These are phyloP conservation scores for Microbotryum saponariae DNA, from an alignment of 1,284 basidiomycete genomes.

Conservation along the genomic window DNA sequence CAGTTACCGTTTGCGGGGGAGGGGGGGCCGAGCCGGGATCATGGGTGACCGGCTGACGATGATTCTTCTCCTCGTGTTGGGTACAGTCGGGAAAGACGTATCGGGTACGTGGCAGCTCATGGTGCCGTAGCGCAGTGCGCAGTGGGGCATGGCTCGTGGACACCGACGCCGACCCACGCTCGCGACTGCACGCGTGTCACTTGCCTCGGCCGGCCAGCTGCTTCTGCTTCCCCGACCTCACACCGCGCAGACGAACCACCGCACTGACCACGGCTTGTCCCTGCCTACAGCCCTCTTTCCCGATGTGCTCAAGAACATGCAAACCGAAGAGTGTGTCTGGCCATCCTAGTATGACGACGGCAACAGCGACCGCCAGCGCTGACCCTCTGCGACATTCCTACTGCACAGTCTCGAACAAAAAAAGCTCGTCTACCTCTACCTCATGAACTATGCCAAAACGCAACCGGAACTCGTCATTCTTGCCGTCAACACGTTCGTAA, in stretches of 20 bases:
- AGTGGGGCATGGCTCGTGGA: background rate
- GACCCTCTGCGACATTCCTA: background rate
- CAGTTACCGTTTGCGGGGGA: conserved; percentile 17
- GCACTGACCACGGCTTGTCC: too few species aligned
- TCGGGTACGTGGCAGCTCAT: conserved; percentile 14
- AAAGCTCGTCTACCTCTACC: conserved; percentile 94
- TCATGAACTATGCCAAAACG: conserved; percentile 98
- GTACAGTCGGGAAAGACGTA: conserved; percentile 64
- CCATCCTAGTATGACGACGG: background rate
- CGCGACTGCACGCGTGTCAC: too few species aligned
- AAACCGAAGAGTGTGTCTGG: conserved; percentile 21
- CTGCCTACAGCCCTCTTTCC: conserved; percentile 86
- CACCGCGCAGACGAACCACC: too few species aligned
- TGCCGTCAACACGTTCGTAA: conserved; percentile 96
- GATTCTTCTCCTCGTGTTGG: conserved; percentile 27
- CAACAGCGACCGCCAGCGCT: background rate
- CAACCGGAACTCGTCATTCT: conserved; percentile 96
- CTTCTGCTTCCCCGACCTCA: too few species aligned
- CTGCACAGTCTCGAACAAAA: conserved; percentile 78
- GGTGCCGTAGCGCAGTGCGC: too few species aligned
- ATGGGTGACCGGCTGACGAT: background rate
- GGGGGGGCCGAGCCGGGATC: background rate
- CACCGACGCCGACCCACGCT: too few species aligned
- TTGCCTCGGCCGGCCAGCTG: too few species aligned
- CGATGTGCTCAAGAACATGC: conserved; percentile 97